phyloP scores from a whole-genome alignment of 805 yeast species.

The Candida pseudoglaebosa region DNA sequence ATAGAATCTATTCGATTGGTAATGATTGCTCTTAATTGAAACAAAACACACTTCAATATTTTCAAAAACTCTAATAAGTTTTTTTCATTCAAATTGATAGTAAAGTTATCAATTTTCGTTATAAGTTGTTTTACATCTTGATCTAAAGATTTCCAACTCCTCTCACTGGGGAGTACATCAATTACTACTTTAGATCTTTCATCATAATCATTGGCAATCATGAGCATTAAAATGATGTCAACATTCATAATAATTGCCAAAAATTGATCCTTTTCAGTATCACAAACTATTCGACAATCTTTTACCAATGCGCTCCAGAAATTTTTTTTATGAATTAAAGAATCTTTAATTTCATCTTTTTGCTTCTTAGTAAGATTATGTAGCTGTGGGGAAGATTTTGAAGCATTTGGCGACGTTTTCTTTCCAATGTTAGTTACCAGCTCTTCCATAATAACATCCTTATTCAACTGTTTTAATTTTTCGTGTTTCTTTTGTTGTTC shows the following conservation, averaged over 20 bases:
- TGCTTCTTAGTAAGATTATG: slow-evolving; percentile 4
- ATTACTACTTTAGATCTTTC: slow-evolving; percentile 25
- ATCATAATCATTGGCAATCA: slow-evolving; percentile 28
- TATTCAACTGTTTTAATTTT: slow-evolving; percentile 16
- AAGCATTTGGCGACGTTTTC: background rate
- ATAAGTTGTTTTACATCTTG: slow-evolving; percentile 19
- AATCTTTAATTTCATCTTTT: slow-evolving; percentile 9
- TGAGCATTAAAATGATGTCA: slow-evolving; percentile 24
- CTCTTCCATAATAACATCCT: slow-evolving; percentile 15
- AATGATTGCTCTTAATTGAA: slow-evolving; percentile 25
- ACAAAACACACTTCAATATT: slow-evolving; percentile 24
- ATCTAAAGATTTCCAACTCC: slow-evolving; percentile 26
- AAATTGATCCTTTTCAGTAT: slow-evolving; percentile 15
- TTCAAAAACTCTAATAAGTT: slow-evolving; percentile 12
- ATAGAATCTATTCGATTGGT: slow-evolving; percentile 29
- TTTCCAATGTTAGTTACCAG: slow-evolving; percentile 7
- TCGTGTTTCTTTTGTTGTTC: slow-evolving; percentile 13
- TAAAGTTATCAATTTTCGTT: slow-evolving; percentile 9
- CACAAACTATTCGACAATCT: slow-evolving; percentile 12
- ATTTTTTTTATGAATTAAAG: slow-evolving; percentile 11
- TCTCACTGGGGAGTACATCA: slow-evolving; percentile 24
- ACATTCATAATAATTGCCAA: slow-evolving; percentile 20
- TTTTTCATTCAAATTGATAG: slow-evolving; percentile 4
- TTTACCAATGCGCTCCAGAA: slow-evolving; percentile 21
- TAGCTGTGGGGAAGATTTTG: background rate